Base-by-base conservation (phyloP, 352 stramenopile genomes). In the Phytopythium chamaehyphon region DNA sequence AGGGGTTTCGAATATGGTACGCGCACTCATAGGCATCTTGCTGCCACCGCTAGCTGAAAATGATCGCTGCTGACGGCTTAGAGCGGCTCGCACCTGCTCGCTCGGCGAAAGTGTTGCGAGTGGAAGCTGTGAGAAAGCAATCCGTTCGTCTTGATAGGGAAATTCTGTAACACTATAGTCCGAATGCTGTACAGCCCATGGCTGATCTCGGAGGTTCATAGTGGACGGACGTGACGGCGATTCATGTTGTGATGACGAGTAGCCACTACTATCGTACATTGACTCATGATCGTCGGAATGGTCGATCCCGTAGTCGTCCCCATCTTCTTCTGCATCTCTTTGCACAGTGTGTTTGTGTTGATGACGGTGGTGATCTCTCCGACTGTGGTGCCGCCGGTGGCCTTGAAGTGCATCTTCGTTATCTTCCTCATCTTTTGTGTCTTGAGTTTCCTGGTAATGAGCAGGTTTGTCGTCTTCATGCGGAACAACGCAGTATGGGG, bases 81-180 rank as follows among this genome's bases (percentile, higher is more conserved):
- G 38, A 1, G 71, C 73, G 39, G 83, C 73, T 28, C 78, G 69
- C 26, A 89, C 50, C 48, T 70, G 66, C n/a, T 77, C 75, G 36
- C 69, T 89, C 0, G 75, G 62, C 47, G 78, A 89, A 39, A 89
- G 53, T 10, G 60, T 57, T 8, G 55, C 54, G n/a, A 57, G 45
- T 4, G 46, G 59, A 45, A 65, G 47, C 11, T 62, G 52, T 19
- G 49, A 46, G n/a, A 39, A 15, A 36, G 35, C 18, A 10, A 40
- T 15, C 28, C 44, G 18, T 7, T 1, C 28, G n/a, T 11, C 24
- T 26, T 18, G 10, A 11, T 23, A 11, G 2, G n/a, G n/a, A 2
- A 50, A 38, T 16, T n/a, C 23, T 3, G 8, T 19, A 16, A 6
- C 8, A 19, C 38, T n/a, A 16, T 39, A 24, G 1, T 11, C 28